These are phyloP conservation scores for Hericium erinaceus DNA, from an alignment of 768 basidiomycete genomes.

Conservation along the genomic window DNA sequence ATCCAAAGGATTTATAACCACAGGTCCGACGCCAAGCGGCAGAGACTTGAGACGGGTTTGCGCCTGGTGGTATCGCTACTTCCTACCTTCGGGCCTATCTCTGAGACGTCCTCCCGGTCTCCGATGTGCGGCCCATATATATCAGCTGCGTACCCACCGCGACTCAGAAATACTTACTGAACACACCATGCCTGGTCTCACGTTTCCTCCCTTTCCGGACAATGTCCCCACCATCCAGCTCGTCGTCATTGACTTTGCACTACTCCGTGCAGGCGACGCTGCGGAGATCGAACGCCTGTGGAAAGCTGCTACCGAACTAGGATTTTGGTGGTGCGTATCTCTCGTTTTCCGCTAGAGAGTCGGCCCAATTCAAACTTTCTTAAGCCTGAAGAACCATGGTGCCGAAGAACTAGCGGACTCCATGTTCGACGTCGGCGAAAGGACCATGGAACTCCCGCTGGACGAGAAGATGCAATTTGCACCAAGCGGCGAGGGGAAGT, in stretches of 20 bases:
- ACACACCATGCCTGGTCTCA: neutral
- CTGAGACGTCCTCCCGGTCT: no score
- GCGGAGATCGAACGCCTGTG: slow-evolving; percentile 34
- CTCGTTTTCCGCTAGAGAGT: neutral
- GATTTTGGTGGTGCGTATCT: slow-evolving; percentile 46
- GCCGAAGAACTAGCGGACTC: slow-evolving; percentile 23
- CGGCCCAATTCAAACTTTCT: neutral
- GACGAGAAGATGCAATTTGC: slow-evolving; percentile 34
- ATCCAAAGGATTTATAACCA: no score
- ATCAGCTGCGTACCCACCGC: no score
- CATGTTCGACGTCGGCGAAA: slow-evolving; percentile 31
- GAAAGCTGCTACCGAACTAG: slow-evolving; percentile 37
- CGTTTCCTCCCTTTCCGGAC: slow-evolving; percentile 32
- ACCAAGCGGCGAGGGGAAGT: slow-evolving; percentile 29
- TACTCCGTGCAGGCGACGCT: slow-evolving; percentile 26
- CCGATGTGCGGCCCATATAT: no score
- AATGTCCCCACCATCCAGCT: slow-evolving; percentile 36
- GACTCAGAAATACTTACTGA: no score
- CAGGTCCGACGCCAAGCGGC: no score
- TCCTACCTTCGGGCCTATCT: no score
- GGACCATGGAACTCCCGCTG: slow-evolving; percentile 28
- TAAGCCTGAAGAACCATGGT: slow-evolving; percentile 35
- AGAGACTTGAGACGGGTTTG: no score
- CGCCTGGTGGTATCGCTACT: no score
- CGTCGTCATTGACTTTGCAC: slow-evolving; percentile 35